Evolutionary conservation across 306 rosid genomes (phyloP).

Genomic region (Vachellia pachyceras): DNA sequence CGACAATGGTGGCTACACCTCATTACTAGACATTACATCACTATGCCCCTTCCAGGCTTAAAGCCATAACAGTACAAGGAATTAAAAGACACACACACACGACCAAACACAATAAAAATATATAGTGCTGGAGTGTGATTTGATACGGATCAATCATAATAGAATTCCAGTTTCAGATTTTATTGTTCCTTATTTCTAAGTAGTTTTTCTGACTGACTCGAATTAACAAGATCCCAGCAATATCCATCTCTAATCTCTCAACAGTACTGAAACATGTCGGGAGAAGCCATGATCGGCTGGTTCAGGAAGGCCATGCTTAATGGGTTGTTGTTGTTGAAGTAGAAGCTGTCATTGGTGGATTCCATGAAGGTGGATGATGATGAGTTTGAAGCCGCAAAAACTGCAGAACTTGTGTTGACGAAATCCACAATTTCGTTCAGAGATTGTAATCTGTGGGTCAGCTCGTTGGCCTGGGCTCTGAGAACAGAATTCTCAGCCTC

Average conservation of each 20-base stretch:
- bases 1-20: neutral
- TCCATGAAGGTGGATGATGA: conserved; percentile 35
- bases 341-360: conserved; percentile 46
- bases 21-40: conserved; percentile 8
- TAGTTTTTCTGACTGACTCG: neutral
- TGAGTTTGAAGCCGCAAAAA: conserved; percentile 26
- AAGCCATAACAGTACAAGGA: neutral
- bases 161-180: neutral
- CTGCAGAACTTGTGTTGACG: conserved; percentile 49
- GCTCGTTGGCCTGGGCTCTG: conserved; percentile 74
- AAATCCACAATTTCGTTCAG: conserved; percentile 59
- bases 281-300: conserved; percentile 76
- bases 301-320: conserved; percentile 48
- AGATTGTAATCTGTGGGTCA: conserved; percentile 64
- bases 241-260: neutral
- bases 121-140: neutral
- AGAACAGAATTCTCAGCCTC: conserved; percentile 81
- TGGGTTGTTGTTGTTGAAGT: conserved; percentile 42
- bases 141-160: neutral
- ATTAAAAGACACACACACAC: neutral
- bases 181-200: conserved; percentile 43
- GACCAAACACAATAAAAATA: neutral
- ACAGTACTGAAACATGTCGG: conserved; percentile 59
- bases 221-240: conserved; percentile 6
- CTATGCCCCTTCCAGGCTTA: conserved; percentile 32